phyloP scores from a whole-genome alignment of 2,329 filamentous ascomycete genomes.

The Fusarium torulosum region DNA sequence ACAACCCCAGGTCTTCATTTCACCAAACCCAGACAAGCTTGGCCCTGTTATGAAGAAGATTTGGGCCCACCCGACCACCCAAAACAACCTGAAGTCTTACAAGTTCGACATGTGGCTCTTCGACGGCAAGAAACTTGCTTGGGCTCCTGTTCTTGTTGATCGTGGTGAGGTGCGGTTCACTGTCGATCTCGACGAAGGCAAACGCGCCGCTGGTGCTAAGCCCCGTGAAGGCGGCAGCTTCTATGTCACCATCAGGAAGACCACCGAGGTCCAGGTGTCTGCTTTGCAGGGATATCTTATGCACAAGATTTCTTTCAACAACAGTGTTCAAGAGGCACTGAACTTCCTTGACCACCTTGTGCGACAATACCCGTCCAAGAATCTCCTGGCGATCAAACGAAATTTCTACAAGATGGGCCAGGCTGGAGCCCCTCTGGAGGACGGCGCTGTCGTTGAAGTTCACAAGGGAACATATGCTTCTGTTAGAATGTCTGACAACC shows the following conservation, averaged over 20 bases:
- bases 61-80: slow-evolving; percentile 75
- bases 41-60: slow-evolving; percentile 78
- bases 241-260: slow-evolving; percentile 71
- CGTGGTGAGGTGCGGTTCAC: slow-evolving; percentile 65
- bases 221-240: slow-evolving; percentile 62
- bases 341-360: slow-evolving; percentile 93
- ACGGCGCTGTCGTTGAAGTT: slow-evolving; percentile 72
- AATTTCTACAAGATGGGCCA: slow-evolving; percentile 78
- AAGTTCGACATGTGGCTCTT: slow-evolving; percentile 72
- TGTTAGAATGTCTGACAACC: slow-evolving; percentile 76
- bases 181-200: slow-evolving; percentile 80
- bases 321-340: slow-evolving; percentile 80
- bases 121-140: slow-evolving; percentile 88
- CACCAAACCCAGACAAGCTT: slow-evolving; percentile 71
- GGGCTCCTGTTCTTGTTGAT: slow-evolving; percentile 65
- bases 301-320: slow-evolving; percentile 70
- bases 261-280: slow-evolving; percentile 76
- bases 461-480: slow-evolving; percentile 93
- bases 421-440: slow-evolving; percentile 66
- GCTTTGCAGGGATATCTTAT: slow-evolving; percentile 75
- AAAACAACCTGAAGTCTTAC: slow-evolving; percentile 64
- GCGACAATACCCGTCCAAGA: slow-evolving; percentile 79
- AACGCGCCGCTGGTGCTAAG: slow-evolving; percentile 56
- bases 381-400: slow-evolving; percentile 79
- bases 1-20: slow-evolving; percentile 70